These are phyloP conservation scores for Phaseolus coccineus DNA, from an alignment of 331 rosid species.

Conservation along the genomic window DNA sequence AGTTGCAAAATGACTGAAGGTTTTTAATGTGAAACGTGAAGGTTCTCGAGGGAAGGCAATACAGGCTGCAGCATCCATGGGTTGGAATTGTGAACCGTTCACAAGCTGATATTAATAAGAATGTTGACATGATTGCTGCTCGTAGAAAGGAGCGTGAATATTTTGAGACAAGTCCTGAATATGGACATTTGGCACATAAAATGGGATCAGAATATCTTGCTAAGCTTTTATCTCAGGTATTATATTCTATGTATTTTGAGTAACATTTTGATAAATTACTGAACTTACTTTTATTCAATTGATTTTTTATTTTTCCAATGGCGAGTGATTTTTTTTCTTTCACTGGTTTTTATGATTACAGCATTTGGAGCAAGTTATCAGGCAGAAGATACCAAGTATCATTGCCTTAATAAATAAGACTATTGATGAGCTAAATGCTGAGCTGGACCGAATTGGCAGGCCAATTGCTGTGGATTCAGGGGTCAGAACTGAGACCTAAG, in stretches of 20 bases:
- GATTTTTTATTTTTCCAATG: slow-evolving; percentile 26
- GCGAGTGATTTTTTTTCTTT: slow-evolving; percentile 34
- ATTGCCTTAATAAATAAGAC: slow-evolving; percentile 93
- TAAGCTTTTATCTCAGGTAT: slow-evolving; percentile 92
- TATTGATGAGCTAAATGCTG: slow-evolving; percentile 91
- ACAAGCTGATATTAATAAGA: slow-evolving; percentile 96
- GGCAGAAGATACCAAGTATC: slow-evolving; percentile 98
- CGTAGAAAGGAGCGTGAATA: slow-evolving; percentile 94
- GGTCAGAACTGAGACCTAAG: slow-evolving; percentile 62
- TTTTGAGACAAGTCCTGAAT: slow-evolving; percentile 97
- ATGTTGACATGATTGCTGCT: slow-evolving; percentile 94
- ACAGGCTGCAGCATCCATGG: slow-evolving; percentile 99
- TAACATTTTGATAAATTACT: slow-evolving; percentile 15
- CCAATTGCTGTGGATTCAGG: slow-evolving; percentile 95
- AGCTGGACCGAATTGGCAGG: slow-evolving; percentile 98
- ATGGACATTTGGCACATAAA: slow-evolving; percentile 96
- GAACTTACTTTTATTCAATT: slow-evolving; percentile 6
- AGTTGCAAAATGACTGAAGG: slow-evolving; percentile 21
- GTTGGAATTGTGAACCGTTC: slow-evolving; percentile 99
- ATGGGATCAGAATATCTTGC: slow-evolving; percentile 99
- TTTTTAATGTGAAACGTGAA: slow-evolving; percentile 54
- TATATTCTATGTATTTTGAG: slow-evolving; percentile 33
- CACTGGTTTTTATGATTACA: slow-evolving; percentile 47
- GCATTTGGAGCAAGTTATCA: slow-evolving; percentile 98
- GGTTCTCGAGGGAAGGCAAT: slow-evolving; percentile 97